Conservation (phyloP, 1,139 yeast species). For the Saccharomyces pastorianus region DNA sequence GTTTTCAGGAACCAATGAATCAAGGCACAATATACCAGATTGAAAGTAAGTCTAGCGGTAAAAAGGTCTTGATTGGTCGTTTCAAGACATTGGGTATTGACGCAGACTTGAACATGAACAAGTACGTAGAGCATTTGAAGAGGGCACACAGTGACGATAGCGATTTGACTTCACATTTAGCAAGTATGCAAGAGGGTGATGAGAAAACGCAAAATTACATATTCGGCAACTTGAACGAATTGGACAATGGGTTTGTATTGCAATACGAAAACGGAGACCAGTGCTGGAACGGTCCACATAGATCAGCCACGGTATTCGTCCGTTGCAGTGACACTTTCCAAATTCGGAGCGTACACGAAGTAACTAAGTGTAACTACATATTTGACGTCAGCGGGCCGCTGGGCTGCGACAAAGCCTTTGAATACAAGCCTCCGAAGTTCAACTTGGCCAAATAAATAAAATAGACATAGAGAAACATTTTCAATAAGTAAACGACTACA, state of each 20-base stretch:
- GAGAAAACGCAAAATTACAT: slow-evolving; percentile 23
- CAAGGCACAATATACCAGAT: slow-evolving; percentile 17
- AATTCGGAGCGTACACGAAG: slow-evolving; percentile 66
- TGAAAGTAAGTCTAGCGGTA: slow-evolving; percentile 18
- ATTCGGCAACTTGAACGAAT: slow-evolving; percentile 24
- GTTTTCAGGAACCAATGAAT: slow-evolving; percentile 14
- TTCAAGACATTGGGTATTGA: slow-evolving; percentile 15
- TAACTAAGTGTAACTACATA: slow-evolving; percentile 76
- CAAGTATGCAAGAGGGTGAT: slow-evolving; percentile 19
- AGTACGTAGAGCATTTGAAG: slow-evolving; percentile 19
- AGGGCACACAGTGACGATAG: slow-evolving; percentile 15
- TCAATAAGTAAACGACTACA: background rate
- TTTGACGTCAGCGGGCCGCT: slow-evolving; percentile 60
- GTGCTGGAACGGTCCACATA: slow-evolving; percentile 93
- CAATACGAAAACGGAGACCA: slow-evolving; percentile 58
- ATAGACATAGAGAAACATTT: background rate
- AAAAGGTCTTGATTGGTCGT: slow-evolving; percentile 21
- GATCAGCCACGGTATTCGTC: slow-evolving; percentile 60
- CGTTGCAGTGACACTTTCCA: slow-evolving; percentile 56
- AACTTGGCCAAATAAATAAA: background rate
- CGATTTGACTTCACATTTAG: slow-evolving; percentile 22
- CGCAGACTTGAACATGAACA: slow-evolving; percentile 8
- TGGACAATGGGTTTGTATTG: slow-evolving; percentile 34
- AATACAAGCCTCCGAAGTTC: slow-evolving; percentile 5
- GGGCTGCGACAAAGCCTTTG: slow-evolving; percentile 43